phyloP scores from a whole-genome alignment of 2,329 filamentous ascomycete species.

The Stemphylium vesicarium region DNA sequence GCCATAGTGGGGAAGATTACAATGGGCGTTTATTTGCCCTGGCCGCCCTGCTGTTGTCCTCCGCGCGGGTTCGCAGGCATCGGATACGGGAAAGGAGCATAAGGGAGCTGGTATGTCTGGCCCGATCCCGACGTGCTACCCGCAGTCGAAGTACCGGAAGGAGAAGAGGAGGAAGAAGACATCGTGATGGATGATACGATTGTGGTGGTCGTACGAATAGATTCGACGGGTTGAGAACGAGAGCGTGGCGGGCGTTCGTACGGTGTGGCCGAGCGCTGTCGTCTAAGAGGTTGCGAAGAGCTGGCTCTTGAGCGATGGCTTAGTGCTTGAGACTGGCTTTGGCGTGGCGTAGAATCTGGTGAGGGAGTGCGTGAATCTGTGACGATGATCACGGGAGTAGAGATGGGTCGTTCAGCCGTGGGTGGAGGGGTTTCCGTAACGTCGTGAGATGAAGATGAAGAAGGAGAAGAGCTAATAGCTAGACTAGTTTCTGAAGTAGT shows the following conservation, averaged over 20 bases:
- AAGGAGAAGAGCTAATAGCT: constrained; percentile 7
- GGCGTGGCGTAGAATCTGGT: constrained; percentile 13
- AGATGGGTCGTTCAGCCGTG: constrained; percentile 23
- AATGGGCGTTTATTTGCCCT: constrained; percentile 27
- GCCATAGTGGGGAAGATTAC: neutral
- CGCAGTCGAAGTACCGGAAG: constrained; percentile 40
- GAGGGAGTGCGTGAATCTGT: constrained; percentile 16
- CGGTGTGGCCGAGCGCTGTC: constrained; percentile 16
- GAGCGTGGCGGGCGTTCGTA: constrained; percentile 22
- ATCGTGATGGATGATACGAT: constrained; percentile 21
- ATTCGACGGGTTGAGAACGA: constrained; percentile 22
- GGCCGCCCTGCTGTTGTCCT: constrained; percentile 24
- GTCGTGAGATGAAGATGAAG: constrained; percentile 4
- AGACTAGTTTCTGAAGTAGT: constrained; percentile 17
- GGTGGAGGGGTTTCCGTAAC: constrained; percentile 30
- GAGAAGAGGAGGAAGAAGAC: constrained; percentile 45
- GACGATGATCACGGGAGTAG: constrained; percentile 28
- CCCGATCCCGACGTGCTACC: constrained; percentile 38
- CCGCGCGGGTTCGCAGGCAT: constrained; percentile 40
- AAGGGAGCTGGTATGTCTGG: constrained; percentile 42
- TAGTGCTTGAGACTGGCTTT: constrained; percentile 20
- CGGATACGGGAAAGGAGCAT: constrained; percentile 47
- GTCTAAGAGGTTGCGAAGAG: constrained; percentile 19
- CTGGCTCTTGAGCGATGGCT: constrained; percentile 12
- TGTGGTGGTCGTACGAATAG: constrained; percentile 4